A percentile compares a stretch with the other conserved stretches of the same genome.
Conservation (phyloP, 2,329 filamentous ascomycete species). For the Pleoardoris graminearum region DNA sequence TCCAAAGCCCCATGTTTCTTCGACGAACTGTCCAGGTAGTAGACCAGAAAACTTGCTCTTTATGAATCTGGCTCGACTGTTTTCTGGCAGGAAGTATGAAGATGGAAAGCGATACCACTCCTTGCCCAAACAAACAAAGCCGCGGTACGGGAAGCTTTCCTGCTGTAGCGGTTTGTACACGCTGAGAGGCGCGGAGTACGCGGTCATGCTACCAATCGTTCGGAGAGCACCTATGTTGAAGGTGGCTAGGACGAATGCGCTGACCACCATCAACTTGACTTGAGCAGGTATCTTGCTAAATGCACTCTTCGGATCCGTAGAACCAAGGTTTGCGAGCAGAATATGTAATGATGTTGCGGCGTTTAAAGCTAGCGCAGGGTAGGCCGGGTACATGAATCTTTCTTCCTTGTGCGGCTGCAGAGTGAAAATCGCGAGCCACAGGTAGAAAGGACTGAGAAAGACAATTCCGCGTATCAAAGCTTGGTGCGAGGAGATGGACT, state of each 20-base stretch:
- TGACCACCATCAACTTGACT: slow-evolving; percentile 69
- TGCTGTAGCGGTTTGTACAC: slow-evolving; percentile 70
- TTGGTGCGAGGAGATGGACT: slow-evolving; percentile 65
- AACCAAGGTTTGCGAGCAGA: slow-evolving; percentile 73
- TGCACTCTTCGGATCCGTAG: slow-evolving; percentile 66
- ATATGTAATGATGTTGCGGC: slow-evolving; percentile 85
- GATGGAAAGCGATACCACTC: slow-evolving; percentile 98
- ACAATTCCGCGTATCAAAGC: slow-evolving; percentile 75
- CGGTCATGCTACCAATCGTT: slow-evolving; percentile 74
- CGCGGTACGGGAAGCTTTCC: slow-evolving; percentile 59
- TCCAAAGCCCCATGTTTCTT: slow-evolving; percentile 69
- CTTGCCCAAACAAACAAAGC: slow-evolving; percentile 85
- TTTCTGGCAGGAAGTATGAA: slow-evolving; percentile 85
- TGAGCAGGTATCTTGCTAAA: slow-evolving; percentile 72
- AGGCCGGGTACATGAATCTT: slow-evolving; percentile 96
- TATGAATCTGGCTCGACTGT: slow-evolving; percentile 84
- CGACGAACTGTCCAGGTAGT: slow-evolving; percentile 85
- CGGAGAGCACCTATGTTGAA: slow-evolving; percentile 70
- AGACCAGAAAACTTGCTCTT: slow-evolving; percentile 88
- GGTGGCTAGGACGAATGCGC: slow-evolving; percentile 64
- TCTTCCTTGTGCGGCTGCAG: slow-evolving; percentile 96
- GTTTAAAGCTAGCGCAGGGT: slow-evolving; percentile 87
- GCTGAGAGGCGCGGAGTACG: slow-evolving; percentile 78
- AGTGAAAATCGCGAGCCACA: slow-evolving; percentile 92
- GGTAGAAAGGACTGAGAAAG: slow-evolving; percentile 84